These are phyloP conservation scores for Suillus paluster DNA, from an alignment of 768 basidiomycete genomes.

Conservation along the genomic window DNA sequence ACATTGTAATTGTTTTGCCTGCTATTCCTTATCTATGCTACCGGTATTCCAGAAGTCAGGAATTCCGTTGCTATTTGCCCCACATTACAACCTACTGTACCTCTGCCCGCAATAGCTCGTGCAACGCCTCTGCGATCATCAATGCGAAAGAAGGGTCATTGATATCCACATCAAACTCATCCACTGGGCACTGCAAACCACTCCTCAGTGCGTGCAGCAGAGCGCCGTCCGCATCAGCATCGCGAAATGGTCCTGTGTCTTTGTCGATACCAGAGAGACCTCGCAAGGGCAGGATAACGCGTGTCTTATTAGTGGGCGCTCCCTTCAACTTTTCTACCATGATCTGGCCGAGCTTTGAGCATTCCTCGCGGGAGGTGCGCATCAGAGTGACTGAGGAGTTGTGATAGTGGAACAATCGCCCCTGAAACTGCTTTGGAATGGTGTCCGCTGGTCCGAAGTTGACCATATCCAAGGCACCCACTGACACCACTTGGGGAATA, in stretches of 20 bases:
- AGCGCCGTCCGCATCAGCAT: constrained; percentile 27
- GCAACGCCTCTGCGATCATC: constrained; percentile 20
- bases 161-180: constrained; percentile 30
- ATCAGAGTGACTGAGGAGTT: constrained; percentile 35
- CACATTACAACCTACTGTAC: background rate
- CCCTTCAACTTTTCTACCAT: constrained; percentile 24
- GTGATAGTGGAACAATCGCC: constrained; percentile 25
- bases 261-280: constrained; percentile 33
- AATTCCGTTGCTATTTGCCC: constrained; percentile 5
- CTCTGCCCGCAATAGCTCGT: constrained; percentile 20
- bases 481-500: constrained; percentile 34
- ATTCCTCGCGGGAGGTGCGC: constrained; percentile 33
- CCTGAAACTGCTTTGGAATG: constrained; percentile 23
- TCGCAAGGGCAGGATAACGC: constrained; percentile 26
- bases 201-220: constrained; percentile 22
- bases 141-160: constrained; percentile 29
- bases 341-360: constrained; percentile 22
- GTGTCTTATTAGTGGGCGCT: constrained; percentile 20
- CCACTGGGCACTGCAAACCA: constrained; percentile 20
- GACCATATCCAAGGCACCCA: constrained; percentile 39
- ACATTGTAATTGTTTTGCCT: constrained; percentile 50
- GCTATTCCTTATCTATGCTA: constrained; percentile 17
- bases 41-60: constrained; percentile 17
- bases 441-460: constrained; percentile 36
- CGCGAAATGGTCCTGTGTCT: constrained; percentile 27